phyloP scores from a whole-genome alignment of 2,329 filamentous ascomycete species.

The Hypoxylon sp. region DNA sequence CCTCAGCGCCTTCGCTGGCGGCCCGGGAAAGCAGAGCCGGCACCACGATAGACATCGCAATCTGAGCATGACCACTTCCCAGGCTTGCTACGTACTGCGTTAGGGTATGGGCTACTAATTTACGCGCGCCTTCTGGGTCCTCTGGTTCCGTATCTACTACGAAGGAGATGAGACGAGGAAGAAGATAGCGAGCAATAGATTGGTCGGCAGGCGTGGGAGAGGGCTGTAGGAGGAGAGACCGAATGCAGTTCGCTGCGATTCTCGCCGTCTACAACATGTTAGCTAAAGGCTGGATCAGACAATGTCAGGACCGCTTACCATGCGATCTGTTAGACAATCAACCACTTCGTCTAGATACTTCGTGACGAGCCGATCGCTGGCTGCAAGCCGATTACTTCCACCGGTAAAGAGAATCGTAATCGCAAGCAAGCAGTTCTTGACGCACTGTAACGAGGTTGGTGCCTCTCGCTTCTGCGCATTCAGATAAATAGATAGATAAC shows the following conservation, averaged over 20 bases:
- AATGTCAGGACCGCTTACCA: constrained; percentile 61
- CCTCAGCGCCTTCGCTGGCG: constrained; percentile 68
- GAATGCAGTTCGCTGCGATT: constrained; percentile 89
- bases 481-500: constrained; percentile 84
- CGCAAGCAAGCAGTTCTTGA: constrained; percentile 92
- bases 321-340: constrained; percentile 84
- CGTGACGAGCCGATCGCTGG: constrained; percentile 79
- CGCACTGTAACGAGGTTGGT: constrained; percentile 83
- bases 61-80: constrained; percentile 59
- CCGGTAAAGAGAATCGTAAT: constrained; percentile 90
- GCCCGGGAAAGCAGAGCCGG: constrained; percentile 82
- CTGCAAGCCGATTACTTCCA: constrained; percentile 77
- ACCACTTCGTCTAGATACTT: constrained; percentile 84
- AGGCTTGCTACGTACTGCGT: constrained; percentile 74
- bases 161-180: constrained; percentile 82
- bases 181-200: constrained; percentile 78
- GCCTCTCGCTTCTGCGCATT: constrained; percentile 80
- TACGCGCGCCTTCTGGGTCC: constrained; percentile 81
- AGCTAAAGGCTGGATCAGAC: constrained; percentile 22
- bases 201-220: constrained; percentile 75
- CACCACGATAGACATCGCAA: constrained; percentile 81
- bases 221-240: constrained; percentile 80
- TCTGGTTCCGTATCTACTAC: constrained; percentile 76
- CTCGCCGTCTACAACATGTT: constrained; percentile 75
- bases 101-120: constrained; percentile 79